Conservation (phyloP, 108 stramenopile species). For the Nitzschia sp. region DNA sequence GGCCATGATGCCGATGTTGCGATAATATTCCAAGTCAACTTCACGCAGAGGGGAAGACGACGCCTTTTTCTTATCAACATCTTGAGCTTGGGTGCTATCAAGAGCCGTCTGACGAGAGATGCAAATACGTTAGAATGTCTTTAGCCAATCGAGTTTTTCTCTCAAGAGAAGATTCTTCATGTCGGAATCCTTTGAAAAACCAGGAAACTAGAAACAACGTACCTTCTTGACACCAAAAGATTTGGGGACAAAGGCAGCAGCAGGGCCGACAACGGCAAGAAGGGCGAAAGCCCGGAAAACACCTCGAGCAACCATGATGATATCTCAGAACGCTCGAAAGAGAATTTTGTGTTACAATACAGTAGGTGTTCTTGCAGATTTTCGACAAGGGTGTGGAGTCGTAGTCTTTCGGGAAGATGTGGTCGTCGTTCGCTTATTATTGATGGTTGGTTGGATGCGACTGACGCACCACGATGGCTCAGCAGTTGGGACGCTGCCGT, state of each 20-base stretch:
- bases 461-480: too few species aligned
- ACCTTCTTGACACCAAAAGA: conserved; percentile 38
- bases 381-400: not conserved
- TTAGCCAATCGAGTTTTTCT: too few species aligned
- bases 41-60: conserved; percentile 74
- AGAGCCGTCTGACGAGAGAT: not conserved
- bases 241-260: conserved; percentile 40
- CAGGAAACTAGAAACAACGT: not conserved
- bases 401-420: too few species aligned
- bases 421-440: too few species aligned
- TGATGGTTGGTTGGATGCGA: too few species aligned
- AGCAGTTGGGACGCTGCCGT: too few species aligned
- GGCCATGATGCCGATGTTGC: conserved; percentile 99
- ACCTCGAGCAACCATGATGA: conserved; percentile 35
- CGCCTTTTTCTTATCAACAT: conserved; percentile 63
- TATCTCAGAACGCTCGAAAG: not conserved
- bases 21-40: conserved; percentile 84
- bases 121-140: not conserved
- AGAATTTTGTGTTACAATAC: not conserved
- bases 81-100: conserved; percentile 41
- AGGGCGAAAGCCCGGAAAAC: conserved; percentile 41
- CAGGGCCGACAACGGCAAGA: conserved; percentile 28
- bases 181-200: not conserved
- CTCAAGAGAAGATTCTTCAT: too few species aligned
- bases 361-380: not conserved